A percentile compares a stretch with the other conserved stretches of the same genome.
These are phyloP conservation scores for Galerina marginata DNA, from an alignment of 768 basidiomycete genomes.

Conservation along the genomic window DNA sequence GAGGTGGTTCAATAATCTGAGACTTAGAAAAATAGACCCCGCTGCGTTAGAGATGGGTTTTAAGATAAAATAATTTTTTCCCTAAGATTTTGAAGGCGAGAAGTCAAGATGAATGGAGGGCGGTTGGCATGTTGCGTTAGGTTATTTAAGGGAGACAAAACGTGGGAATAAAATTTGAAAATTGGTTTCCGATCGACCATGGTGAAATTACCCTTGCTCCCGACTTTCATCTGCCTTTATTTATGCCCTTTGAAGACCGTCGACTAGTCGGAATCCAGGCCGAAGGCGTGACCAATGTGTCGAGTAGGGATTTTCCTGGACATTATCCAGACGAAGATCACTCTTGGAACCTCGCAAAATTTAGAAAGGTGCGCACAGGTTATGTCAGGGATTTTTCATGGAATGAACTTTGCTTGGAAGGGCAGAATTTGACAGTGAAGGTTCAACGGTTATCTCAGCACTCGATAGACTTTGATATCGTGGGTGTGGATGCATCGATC, in stretches of 20 bases:
- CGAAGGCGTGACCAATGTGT: conserved; percentile 79
- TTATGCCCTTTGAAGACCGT: conserved; percentile 33
- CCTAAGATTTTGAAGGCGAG: no score
- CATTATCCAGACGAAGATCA: conserved; percentile 86
- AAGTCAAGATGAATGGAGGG: neutral
- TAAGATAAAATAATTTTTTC: no score
- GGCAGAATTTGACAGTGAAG: conserved; percentile 73
- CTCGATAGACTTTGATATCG: conserved; percentile 91
- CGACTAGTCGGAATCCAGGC: conserved; percentile 71
- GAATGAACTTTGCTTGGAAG: conserved; percentile 36
- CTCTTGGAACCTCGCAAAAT: conserved; percentile 78
- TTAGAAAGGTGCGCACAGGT: conserved; percentile 67
- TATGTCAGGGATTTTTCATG: neutral
- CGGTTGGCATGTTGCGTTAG: neutral
- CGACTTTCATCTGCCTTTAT: neutral
- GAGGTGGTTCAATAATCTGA: no score
- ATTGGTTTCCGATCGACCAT: neutral
- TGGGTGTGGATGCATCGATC: conserved; percentile 95
- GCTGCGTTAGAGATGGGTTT: no score
- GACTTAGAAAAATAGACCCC: no score
- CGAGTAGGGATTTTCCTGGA: conserved; percentile 91
- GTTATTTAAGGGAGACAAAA: neutral
- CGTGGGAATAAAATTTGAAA: conserved; percentile 11
- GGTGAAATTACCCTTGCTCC: neutral
- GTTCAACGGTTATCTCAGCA: conserved; percentile 82